A percentile compares a stretch with the other conserved stretches of the same genome.
These are phyloP conservation scores for Suhomyces sp. DNA, from an alignment of 805 yeast species.

Conservation along the genomic window DNA sequence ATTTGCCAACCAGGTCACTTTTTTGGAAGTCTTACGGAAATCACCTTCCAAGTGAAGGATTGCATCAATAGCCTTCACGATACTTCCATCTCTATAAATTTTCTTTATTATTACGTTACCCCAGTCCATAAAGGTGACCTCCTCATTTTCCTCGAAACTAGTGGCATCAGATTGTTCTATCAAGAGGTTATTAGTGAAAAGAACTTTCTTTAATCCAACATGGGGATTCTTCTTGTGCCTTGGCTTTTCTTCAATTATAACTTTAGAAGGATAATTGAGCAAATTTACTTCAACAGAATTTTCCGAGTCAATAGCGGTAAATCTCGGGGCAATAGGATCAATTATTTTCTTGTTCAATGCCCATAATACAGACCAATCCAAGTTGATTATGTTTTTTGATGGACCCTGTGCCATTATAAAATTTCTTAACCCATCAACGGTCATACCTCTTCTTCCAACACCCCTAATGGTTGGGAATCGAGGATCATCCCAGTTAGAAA, in stretches of 20 bases:
- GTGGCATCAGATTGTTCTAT: conserved; percentile 27
- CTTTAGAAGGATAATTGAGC: conserved; percentile 20
- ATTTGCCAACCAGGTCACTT: conserved; percentile 32
- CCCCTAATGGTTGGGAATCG: conserved; percentile 99
- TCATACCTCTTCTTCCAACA: conserved; percentile 99
- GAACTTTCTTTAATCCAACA: conserved; percentile 24
- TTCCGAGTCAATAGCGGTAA: conserved; percentile 67
- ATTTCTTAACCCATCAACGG: conserved; percentile 94
- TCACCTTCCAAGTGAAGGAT: conserved; percentile 30
- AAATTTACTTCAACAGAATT: conserved; percentile 71
- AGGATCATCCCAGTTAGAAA: conserved; percentile 96
- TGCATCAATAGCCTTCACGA: conserved; percentile 25
- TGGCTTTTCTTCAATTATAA: conserved; percentile 21
- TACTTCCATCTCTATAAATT: conserved; percentile 20
- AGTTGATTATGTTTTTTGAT: conserved; percentile 90
- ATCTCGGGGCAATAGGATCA: conserved; percentile 96
- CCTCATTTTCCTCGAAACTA: conserved; percentile 23
- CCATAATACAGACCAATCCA: conserved; percentile 98
- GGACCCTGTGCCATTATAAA: conserved; percentile 96
- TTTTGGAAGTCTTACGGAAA: conserved; percentile 31
- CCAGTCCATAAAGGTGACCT: conserved; percentile 32
- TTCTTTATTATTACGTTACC: conserved; percentile 27
- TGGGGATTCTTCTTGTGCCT: conserved; percentile 32
- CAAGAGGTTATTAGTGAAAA: conserved; percentile 20
- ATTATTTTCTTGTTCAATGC: conserved; percentile 94